These are phyloP conservation scores for Mercurialis annua DNA, from an alignment of 345 rosid species.

Conservation along the genomic window DNA sequence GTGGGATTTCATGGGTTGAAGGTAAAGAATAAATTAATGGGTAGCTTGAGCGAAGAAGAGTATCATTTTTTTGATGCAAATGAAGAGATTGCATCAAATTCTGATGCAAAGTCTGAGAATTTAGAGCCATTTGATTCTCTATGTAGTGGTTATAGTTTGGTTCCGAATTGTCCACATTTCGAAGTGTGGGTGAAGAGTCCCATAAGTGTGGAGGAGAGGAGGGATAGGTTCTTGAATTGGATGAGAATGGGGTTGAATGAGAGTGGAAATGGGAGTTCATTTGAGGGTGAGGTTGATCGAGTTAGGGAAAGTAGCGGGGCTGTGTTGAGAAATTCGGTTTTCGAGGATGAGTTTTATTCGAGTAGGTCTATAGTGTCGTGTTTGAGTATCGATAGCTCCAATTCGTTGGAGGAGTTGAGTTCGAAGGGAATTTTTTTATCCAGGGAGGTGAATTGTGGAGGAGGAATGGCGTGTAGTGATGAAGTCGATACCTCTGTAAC, in stretches of 20 bases:
- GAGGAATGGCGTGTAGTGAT: slow-evolving; percentile 27
- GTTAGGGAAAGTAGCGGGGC: slow-evolving; percentile 43
- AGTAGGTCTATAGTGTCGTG: slow-evolving; percentile 38
- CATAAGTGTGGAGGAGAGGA: slow-evolving; percentile 51
- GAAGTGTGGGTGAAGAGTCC: slow-evolving; percentile 71
- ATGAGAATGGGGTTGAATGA: slow-evolving; percentile 44
- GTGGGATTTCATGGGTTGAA: slow-evolving; percentile 70
- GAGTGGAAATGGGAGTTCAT: slow-evolving; percentile 17
- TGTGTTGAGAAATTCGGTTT: slow-evolving; percentile 41
- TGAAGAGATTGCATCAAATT: slow-evolving; percentile 47
- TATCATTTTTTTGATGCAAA: slow-evolving; percentile 65
- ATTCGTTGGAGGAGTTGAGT: slow-evolving; percentile 37
- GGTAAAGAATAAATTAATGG: slow-evolving; percentile 55
- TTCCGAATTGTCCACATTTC: slow-evolving; percentile 32
- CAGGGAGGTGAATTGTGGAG: slow-evolving; percentile 35
- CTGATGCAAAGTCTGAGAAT: slow-evolving; percentile 32
- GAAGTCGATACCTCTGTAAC: slow-evolving; percentile 21
- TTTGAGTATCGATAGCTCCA: slow-evolving; percentile 35
- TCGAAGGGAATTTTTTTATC: slow-evolving; percentile 28
- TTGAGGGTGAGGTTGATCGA: slow-evolving; percentile 36
- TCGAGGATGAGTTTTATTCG: slow-evolving; percentile 50
- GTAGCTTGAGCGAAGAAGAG: slow-evolving; percentile 55
- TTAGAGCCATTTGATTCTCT: slow-evolving; percentile 26
- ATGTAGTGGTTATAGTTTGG: slow-evolving; percentile 15
- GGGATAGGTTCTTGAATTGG: slow-evolving; percentile 56